phyloP scores from a whole-genome alignment of 495 filamentous ascomycete species.

The Aspergillus ostianus region DNA sequence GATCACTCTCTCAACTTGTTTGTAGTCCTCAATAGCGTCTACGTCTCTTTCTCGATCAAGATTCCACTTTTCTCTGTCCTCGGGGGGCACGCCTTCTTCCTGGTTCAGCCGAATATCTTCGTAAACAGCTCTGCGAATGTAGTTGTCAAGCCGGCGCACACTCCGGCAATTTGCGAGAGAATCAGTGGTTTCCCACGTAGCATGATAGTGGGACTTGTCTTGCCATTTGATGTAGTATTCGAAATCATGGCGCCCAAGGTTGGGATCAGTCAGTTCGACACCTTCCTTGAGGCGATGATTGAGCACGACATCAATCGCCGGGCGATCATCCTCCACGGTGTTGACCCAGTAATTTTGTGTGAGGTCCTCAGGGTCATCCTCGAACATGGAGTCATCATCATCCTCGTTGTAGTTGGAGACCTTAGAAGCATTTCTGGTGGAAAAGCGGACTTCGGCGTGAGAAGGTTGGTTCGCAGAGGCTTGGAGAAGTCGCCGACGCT shows the following conservation, averaged over 20 bases:
- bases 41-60: slow-evolving; percentile 83
- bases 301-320: slow-evolving; percentile 85
- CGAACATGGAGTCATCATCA: slow-evolving; percentile 71
- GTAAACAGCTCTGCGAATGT: slow-evolving; percentile 76
- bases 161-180: slow-evolving; percentile 67
- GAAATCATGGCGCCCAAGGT: slow-evolving; percentile 72
- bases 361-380: slow-evolving; percentile 59
- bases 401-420: slow-evolving; percentile 88
- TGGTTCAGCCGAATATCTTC: slow-evolving; percentile 69
- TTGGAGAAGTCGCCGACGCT: slow-evolving; percentile 62
- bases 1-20: slow-evolving; percentile 89
- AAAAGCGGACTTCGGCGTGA: slow-evolving; percentile 80
- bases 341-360: slow-evolving; percentile 63
- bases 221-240: slow-evolving; percentile 99
- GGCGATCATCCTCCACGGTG: slow-evolving; percentile 66
- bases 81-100: slow-evolving; percentile 69
- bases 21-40: slow-evolving; percentile 81
- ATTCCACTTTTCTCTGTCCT: slow-evolving; percentile 88
- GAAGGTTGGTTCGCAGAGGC: slow-evolving; percentile 56
- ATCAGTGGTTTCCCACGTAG: slow-evolving; percentile 86
- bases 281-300: slow-evolving; percentile 78
- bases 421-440: slow-evolving; percentile 79
- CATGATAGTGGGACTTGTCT: slow-evolving; percentile 87
- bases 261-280: slow-evolving; percentile 51
- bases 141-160: slow-evolving; percentile 87